Evolutionary conservation across 2,329 filamentous ascomycete genomes (phyloP), one percentile per base, ranked within the genome.

Genomic region (Lachnellula suecica): DNA sequence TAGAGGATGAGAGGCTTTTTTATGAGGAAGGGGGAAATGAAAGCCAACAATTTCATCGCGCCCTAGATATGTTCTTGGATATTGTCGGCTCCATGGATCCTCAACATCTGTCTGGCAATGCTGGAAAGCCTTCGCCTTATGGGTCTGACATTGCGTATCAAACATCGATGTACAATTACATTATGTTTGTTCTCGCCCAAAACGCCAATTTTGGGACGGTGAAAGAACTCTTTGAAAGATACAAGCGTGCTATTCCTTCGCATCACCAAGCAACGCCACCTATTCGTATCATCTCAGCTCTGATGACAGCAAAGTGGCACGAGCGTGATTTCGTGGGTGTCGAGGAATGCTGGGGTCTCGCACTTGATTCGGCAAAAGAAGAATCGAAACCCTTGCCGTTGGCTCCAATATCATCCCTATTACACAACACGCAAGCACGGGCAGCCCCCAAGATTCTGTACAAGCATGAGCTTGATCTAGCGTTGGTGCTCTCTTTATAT

Each of bases 221-320:
- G 15, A 70, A 79, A 55, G 71, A 81, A 49, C 70, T 90, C 5
- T 76, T 85, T 58, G 71, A 78, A 25, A 65, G 80, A 44, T 88
- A 82, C 61, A 69, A 71, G 25, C 67, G 69, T 42, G 61, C 73
- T 19, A 70, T 76, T 24, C 70, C 71, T 1, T 55, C 70, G 17
- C 62, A 66, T 29, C 59, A 69, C 40, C 54, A 56, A 41, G 51
- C 64, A 13, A 65, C 71, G 1, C 70, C 80, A 15, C 81, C 85
- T 0, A 69, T 83, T 2, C 68, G 72, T 15, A 70, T 92, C 49
- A 70, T 89, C 20, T 76, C 77, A 45, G 78, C 85, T 8, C 70
- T 93, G 52, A 92, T 96, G 87, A 72, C 78, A 20, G 77, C 83
- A 1, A 79, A 88, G 63, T 72, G 83, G 40, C 72, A 76, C 47